Evolutionary conservation across 2,329 filamentous ascomycete species (phyloP).

Genomic region (Neurospora sp.): DNA sequence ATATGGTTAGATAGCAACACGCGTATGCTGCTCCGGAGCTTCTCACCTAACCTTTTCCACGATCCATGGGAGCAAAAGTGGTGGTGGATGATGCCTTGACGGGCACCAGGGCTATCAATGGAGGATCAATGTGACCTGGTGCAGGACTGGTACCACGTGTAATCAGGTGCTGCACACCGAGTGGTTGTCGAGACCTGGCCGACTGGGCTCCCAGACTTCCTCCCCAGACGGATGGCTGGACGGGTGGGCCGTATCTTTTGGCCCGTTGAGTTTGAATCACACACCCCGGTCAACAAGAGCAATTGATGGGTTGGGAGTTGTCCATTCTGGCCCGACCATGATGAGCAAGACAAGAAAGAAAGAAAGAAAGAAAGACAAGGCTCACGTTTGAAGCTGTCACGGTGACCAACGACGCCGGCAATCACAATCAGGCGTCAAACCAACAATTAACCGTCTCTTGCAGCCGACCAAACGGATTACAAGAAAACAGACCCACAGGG

Average conservation of each 20-base stretch:
- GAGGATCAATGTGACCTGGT: neutral
- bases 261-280: neutral
- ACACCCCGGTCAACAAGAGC: neutral
- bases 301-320: neutral
- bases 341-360: neutral
- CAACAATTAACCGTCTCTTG: neutral
- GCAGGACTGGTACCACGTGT: neutral
- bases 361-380: neutral
- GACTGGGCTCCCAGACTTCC: neutral
- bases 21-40: neutral
- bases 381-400: neutral
- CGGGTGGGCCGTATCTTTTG: neutral
- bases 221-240: neutral
- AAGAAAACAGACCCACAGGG: neutral
- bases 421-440: neutral
- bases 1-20: neutral
- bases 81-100: neutral
- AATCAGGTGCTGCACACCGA: neutral
- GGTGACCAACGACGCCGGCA: neutral
- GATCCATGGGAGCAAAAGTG: neutral
- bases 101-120: neutral
- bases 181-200: neutral
- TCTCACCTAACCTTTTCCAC: neutral
- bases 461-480: neutral
- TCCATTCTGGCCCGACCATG: neutral